These are phyloP conservation scores for Sarocladium strictum DNA, from an alignment of 2,329 filamentous ascomycete genomes.

Conservation along the genomic window DNA sequence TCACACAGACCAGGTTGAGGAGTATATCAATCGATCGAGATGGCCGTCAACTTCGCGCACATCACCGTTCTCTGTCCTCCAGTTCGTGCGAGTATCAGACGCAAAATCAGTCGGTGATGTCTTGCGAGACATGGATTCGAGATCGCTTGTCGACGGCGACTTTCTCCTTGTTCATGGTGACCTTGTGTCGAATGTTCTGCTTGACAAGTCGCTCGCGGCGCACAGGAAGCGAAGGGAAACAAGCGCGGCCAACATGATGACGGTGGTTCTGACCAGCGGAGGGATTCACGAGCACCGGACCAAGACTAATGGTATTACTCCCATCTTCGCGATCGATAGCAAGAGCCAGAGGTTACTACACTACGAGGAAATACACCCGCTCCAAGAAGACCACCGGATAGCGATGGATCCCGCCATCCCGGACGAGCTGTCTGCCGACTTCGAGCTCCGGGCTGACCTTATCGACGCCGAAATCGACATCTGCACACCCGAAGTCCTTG, in stretches of 20 bases:
- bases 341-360: slow-evolving; percentile 77
- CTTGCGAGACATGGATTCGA: slow-evolving; percentile 85
- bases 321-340: slow-evolving; percentile 82
- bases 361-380: slow-evolving; percentile 82
- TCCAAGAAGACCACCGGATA: slow-evolving; percentile 58
- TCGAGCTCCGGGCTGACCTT: slow-evolving; percentile 80
- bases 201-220: slow-evolving; percentile 71
- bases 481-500: slow-evolving; percentile 90
- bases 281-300: slow-evolving; percentile 66
- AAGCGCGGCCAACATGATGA: slow-evolving; percentile 97
- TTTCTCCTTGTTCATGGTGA: slow-evolving; percentile 93
- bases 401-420: slow-evolving; percentile 76
- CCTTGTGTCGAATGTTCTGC: slow-evolving; percentile 79
- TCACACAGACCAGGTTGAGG: slow-evolving; percentile 80
- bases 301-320: slow-evolving; percentile 67
- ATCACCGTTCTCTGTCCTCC: slow-evolving; percentile 68
- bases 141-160: slow-evolving; percentile 79
- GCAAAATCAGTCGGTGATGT: slow-evolving; percentile 88
- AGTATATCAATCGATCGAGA: slow-evolving; percentile 72
- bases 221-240: slow-evolving; percentile 75
- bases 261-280: slow-evolving; percentile 78
- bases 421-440: slow-evolving; percentile 59
- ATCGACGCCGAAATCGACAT: slow-evolving; percentile 96
- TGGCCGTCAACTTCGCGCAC: slow-evolving; percentile 56
- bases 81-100: slow-evolving; percentile 77